phyloP scores from a whole-genome alignment of 148 eudicot genomes.

The Rhododendron vialii region DNA sequence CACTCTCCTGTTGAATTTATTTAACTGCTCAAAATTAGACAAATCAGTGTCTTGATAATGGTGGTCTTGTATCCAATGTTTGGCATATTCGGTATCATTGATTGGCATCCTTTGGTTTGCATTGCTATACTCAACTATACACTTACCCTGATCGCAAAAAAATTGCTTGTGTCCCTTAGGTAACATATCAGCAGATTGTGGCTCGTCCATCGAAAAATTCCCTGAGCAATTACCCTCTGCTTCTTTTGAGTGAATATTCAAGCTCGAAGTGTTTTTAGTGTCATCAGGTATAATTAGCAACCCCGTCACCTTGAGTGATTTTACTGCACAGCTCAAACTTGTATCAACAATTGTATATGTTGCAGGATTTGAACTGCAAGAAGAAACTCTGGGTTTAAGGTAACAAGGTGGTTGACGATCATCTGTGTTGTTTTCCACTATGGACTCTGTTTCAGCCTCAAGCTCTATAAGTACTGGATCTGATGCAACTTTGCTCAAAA shows the following conservation, averaged over 20 bases:
- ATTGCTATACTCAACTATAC: not conserved
- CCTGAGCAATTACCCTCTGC: not conserved
- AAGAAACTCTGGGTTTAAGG: constrained; percentile 38
- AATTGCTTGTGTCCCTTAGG: constrained; percentile 5
- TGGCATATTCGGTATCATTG: constrained; percentile 6
- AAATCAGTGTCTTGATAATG: constrained; percentile 13
- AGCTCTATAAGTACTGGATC: constrained; percentile 22
- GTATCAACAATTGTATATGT: constrained; percentile 54
- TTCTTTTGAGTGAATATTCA: constrained; percentile 6
- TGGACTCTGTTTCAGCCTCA: constrained; percentile 14
- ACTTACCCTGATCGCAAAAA: constrained; percentile 2
- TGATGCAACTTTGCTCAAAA: constrained; percentile 28
- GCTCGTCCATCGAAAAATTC: not conserved
- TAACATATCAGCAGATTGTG: constrained; percentile 11
- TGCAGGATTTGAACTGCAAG: constrained; percentile 16
- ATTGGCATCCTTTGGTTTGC: constrained; percentile 5
- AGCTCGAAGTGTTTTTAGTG: constrained; percentile 6
- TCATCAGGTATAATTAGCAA: constrained; percentile 43
- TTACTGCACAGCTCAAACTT: constrained; percentile 33
- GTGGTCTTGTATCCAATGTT: not conserved
- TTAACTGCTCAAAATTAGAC: constrained; percentile 17
- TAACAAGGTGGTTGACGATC: constrained; percentile 31
- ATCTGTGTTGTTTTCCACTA: not conserved
- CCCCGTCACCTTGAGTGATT: constrained; percentile 31
- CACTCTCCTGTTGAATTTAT: not conserved